phyloP scores from a whole-genome alignment of 345 rosid genomes.

The Bruguiera gymnorhiza region DNA sequence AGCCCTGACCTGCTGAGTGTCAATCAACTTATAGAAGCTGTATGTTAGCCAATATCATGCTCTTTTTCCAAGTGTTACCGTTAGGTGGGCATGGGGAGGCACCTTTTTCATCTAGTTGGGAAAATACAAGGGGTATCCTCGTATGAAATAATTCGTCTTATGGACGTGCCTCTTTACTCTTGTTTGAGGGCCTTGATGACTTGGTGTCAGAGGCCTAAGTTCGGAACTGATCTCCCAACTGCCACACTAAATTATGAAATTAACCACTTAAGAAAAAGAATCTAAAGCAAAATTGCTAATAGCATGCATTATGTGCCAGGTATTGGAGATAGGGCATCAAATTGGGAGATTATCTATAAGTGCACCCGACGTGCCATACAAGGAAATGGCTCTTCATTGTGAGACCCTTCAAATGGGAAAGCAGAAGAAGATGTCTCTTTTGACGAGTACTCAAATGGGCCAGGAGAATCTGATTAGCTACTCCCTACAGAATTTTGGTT shows the following conservation, averaged over 20 bases:
- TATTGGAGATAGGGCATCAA: slow-evolving; percentile 66
- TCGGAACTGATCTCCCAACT: background rate
- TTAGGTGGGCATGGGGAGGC: background rate
- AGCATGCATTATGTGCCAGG: slow-evolving; percentile 39
- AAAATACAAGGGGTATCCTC: background rate
- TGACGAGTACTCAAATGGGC: slow-evolving; percentile 53
- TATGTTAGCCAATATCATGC: slow-evolving; percentile 23
- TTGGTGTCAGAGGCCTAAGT: background rate
- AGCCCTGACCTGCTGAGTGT: slow-evolving; percentile 50
- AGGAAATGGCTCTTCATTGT: slow-evolving; percentile 81
- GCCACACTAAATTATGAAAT: background rate
- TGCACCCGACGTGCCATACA: slow-evolving; percentile 72
- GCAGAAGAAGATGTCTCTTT: slow-evolving; percentile 73
- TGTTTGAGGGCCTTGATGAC: background rate
- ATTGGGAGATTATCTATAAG: slow-evolving; percentile 73
- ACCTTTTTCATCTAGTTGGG: background rate
- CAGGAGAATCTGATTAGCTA: slow-evolving; percentile 46
- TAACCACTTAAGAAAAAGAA: background rate
- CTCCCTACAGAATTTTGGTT: slow-evolving; percentile 30
- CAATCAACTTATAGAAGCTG: slow-evolving; percentile 83
- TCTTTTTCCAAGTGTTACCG: background rate
- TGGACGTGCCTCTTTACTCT: background rate
- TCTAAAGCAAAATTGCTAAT: slow-evolving; percentile 6
- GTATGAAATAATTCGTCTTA: background rate
- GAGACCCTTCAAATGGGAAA: slow-evolving; percentile 78